A percentile compares a stretch with the other conserved stretches of the same genome.
These are phyloP conservation scores for Clathrospora elynae DNA, from an alignment of 2,329 filamentous ascomycete species.

Conservation along the genomic window DNA sequence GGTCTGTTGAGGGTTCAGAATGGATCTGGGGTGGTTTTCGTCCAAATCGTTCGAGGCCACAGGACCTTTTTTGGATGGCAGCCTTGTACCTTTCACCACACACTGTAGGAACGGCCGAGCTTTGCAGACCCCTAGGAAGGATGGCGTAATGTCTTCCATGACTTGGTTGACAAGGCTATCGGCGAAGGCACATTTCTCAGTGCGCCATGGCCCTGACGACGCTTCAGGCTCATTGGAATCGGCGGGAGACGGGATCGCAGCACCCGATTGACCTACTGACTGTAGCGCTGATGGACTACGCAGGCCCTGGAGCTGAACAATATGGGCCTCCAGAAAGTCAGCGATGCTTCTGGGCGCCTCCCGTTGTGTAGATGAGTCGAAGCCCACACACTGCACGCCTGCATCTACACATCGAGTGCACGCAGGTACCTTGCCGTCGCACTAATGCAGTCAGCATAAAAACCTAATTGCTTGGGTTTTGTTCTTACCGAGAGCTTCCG, in stretches of 20 bases:
- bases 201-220: slow-evolving; percentile 13
- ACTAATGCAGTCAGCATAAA: slow-evolving; percentile 28
- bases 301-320: slow-evolving; percentile 33
- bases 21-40: slow-evolving; percentile 45
- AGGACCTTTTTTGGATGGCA: slow-evolving; percentile 43
- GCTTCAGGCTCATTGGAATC: slow-evolving; percentile 32
- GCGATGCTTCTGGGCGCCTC: slow-evolving; percentile 43
- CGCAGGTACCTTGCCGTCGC: slow-evolving; percentile 44
- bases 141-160: slow-evolving; percentile 45
- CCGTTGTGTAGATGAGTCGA: slow-evolving; percentile 42
- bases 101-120: slow-evolving; percentile 41
- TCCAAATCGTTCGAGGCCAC: slow-evolving; percentile 44
- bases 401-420: slow-evolving; percentile 44
- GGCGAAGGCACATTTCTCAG: slow-evolving; percentile 38
- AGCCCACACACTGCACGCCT: slow-evolving; percentile 41
- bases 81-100: slow-evolving; percentile 43
- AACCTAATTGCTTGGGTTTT: too few relatives aligned
- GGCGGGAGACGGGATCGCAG: slow-evolving; percentile 34
- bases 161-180: slow-evolving; percentile 41
- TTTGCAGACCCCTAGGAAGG: slow-evolving; percentile 45
- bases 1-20: slow-evolving; percentile 43
- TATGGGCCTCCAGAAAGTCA: slow-evolving; percentile 42
- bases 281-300: slow-evolving; percentile 21
- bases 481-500: slow-evolving; percentile 42
- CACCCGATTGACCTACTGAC: slow-evolving; percentile 20